Evolutionary conservation across 2,329 filamentous ascomycete genomes (phyloP), one percentile per base, ranked within the genome.

Genomic region (Lecanicillium sp.): DNA sequence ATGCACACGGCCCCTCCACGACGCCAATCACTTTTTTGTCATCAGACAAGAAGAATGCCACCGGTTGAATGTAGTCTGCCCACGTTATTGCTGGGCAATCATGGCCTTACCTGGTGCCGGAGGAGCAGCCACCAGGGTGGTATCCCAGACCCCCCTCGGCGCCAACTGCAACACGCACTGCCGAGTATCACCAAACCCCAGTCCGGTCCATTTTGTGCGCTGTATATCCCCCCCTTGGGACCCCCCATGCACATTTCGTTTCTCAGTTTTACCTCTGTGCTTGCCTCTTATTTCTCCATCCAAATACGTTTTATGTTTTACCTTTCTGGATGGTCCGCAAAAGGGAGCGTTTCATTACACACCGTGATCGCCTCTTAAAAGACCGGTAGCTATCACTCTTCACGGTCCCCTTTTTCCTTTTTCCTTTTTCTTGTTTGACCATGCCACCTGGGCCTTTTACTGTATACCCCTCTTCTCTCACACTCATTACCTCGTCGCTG

Each of bases 341-440:
- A 61, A 62, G 71, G 70, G 68, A 72, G 69, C n/a, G 67, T 68
- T 58, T 53, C 62, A 64, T 61, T n/a, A n/a, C 60, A 62, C 56
- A 54, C 53, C 61, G 59, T 56, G 56, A 56, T 60, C 60, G 55
- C 54, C 52, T 59, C 59, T 58, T 58, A 55, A 61, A 65, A 59
- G 53, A 55, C 56, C 58, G 59, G 53, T 49, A 50, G 44, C 33
- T 44, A 36, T 51, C 58, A 23, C 7, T 29, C 6, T 15, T 55
- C 51, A 33, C 54, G 54, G 41, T 53, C 60, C 53, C 57, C 55
- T 61, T n/a, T n/a, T n/a, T n/a, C n/a, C n/a, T n/a, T n/a, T n/a
- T n/a, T n/a, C n/a, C n/a, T n/a, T n/a, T n/a, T n/a, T n/a, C n/a
- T n/a, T n/a, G n/a, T n/a, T n/a, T 56, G 67, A 73, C 58, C 64